A percentile compares a stretch with the other conserved stretches of the same genome.
These are phyloP conservation scores for Zygosaccharomyces gambellarensis DNA, from an alignment of 805 yeast genomes.

Conservation along the genomic window DNA sequence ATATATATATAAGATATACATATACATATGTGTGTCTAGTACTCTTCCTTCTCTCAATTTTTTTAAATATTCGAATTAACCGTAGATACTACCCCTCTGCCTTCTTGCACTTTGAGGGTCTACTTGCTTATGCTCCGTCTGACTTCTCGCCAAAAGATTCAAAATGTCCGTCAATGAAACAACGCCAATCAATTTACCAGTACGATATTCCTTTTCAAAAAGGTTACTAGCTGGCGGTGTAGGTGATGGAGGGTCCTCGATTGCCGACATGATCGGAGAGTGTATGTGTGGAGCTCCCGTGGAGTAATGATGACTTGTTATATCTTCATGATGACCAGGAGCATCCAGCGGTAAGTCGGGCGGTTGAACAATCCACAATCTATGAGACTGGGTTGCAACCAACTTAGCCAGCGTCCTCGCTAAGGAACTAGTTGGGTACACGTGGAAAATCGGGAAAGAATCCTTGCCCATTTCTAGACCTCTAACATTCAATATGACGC, in stretches of 20 bases:
- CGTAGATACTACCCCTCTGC: slow-evolving; percentile 61
- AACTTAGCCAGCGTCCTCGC: slow-evolving; percentile 89
- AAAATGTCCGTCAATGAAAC: slow-evolving; percentile 87
- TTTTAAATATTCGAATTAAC: not conserved
- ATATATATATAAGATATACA: not conserved
- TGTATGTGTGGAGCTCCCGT: slow-evolving; percentile 16
- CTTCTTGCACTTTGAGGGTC: slow-evolving; percentile 88
- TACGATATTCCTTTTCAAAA: slow-evolving; percentile 46
- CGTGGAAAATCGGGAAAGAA: slow-evolving; percentile 94
- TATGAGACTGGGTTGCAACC: slow-evolving; percentile 91
- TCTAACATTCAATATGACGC: slow-evolving; percentile 77
- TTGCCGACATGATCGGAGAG: slow-evolving; percentile 25
- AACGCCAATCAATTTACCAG: slow-evolving; percentile 86
- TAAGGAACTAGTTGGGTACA: slow-evolving; percentile 68
- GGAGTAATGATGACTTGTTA: slow-evolving; percentile 23
- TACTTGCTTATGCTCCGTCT: slow-evolving; percentile 59
- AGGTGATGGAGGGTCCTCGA: slow-evolving; percentile 22
- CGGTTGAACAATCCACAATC: slow-evolving; percentile 79
- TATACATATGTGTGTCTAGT: not conserved
- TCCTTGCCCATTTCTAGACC: slow-evolving; percentile 86
- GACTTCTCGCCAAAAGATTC: slow-evolving; percentile 64
- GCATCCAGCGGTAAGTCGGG: slow-evolving; percentile 33
- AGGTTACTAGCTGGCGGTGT: slow-evolving; percentile 23
- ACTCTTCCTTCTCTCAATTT: too few species aligned
- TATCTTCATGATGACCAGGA: slow-evolving; percentile 18